A percentile compares a stretch with the other conserved stretches of the same genome.
Conservation (phyloP, 106 monocot species). For the Allium fistulosum region DNA sequence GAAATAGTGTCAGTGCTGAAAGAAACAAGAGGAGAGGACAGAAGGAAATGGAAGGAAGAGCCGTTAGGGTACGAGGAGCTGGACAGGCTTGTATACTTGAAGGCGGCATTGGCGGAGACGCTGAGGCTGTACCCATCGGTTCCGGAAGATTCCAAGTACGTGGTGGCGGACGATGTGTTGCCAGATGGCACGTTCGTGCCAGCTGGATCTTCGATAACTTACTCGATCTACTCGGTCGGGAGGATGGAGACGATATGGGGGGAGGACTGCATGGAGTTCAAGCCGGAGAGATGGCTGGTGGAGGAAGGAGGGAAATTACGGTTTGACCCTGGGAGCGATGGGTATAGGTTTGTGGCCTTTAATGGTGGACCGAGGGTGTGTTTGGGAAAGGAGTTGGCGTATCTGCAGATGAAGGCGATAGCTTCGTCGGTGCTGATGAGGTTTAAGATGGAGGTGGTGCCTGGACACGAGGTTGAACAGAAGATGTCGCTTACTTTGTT, state of each 20-base stretch:
- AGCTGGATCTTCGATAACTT: slow-evolving; percentile 62
- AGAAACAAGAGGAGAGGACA: slow-evolving; percentile 41
- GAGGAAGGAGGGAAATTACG: slow-evolving; percentile 13
- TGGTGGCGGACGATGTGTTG: slow-evolving; percentile 63
- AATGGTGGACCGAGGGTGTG: slow-evolving; percentile 85
- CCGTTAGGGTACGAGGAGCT: slow-evolving; percentile 62
- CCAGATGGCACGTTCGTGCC: slow-evolving; percentile 73
- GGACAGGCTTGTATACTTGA: slow-evolving; percentile 61
- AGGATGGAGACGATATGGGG: slow-evolving; percentile 82
- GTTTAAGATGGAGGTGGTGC: slow-evolving; percentile 41
- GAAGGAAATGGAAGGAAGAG: slow-evolving; percentile 29
- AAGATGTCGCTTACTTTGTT: slow-evolving; percentile 97
- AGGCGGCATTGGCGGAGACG: slow-evolving; percentile 75
- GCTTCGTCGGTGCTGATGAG: slow-evolving; percentile 66
- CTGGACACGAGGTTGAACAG: slow-evolving; percentile 72
- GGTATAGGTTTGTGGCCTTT: slow-evolving; percentile 76
- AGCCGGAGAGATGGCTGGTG: slow-evolving; percentile 77
- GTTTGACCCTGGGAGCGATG: slow-evolving; percentile 52
- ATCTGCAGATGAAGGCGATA: slow-evolving; percentile 89
- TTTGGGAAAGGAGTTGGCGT: slow-evolving; percentile 80
- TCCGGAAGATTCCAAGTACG: slow-evolving; percentile 70
- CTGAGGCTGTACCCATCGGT: slow-evolving; percentile 82
- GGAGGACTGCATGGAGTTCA: slow-evolving; percentile 66
- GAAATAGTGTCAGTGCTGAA: slow-evolving; percentile 49
- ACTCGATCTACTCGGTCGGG: slow-evolving; percentile 80